A percentile compares a stretch with the other conserved stretches of the same genome.
Evolutionary conservation across 345 rosid species (phyloP).

Genomic region (Hibiscus mutabilis): DNA sequence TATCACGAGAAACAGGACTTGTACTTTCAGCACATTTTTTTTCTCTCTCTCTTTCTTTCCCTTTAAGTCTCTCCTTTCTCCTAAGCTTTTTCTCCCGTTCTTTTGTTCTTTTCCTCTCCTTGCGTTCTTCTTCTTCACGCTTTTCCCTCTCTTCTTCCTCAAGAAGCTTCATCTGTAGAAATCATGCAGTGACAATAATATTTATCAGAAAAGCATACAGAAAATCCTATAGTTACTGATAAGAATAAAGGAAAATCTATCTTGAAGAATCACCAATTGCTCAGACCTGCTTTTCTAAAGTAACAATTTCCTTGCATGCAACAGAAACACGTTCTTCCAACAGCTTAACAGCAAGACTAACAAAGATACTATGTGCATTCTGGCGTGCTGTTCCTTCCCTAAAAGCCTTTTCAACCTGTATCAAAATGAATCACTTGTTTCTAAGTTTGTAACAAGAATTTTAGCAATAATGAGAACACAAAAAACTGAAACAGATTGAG

Average conservation of each 20-base stretch:
- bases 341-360: slow-evolving; percentile 74
- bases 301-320: slow-evolving; percentile 95
- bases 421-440: neutral
- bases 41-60: slow-evolving; percentile 73
- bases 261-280: slow-evolving; percentile 9
- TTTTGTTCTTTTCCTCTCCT: slow-evolving; percentile 76
- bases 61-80: slow-evolving; percentile 89
- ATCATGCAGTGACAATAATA: slow-evolving; percentile 12
- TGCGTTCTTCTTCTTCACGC: slow-evolving; percentile 89
- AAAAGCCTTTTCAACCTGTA: slow-evolving; percentile 93
- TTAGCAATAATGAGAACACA: neutral
- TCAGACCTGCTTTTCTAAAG: slow-evolving; percentile 90
- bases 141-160: slow-evolving; percentile 97
- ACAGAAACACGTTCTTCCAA: slow-evolving; percentile 87
- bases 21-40: slow-evolving; percentile 32
- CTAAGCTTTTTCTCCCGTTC: slow-evolving; percentile 89
- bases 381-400: slow-evolving; percentile 97
- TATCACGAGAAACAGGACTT: slow-evolving; percentile 19
- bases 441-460: neutral
- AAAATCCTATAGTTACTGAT: neutral
- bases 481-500: neutral
- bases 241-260: slow-evolving; percentile 1
- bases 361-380: slow-evolving; percentile 95
- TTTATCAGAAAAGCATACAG: neutral
- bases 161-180: slow-evolving; percentile 71